A percentile compares a stretch with the other conserved stretches of the same genome.
These are phyloP conservation scores for Neovahlkampfia damariscottae DNA, from an alignment of 78 protist genomes.

Conservation along the genomic window DNA sequence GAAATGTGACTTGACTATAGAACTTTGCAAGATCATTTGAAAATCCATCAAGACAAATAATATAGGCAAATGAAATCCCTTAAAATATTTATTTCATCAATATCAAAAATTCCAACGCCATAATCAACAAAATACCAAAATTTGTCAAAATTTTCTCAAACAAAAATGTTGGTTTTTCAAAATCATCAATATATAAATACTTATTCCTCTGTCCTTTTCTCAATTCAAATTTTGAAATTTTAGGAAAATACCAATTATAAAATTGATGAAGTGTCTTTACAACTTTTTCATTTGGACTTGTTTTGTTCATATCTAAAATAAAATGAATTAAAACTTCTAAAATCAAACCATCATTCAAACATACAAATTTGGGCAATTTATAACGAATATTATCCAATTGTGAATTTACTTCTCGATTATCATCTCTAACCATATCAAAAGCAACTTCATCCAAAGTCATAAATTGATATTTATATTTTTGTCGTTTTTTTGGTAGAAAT, in stretches of 20 bases:
- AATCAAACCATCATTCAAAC: neutral
- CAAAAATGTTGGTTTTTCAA: too few species aligned
- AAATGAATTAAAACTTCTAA: neutral
- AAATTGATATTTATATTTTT: neutral
- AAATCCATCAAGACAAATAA: too few species aligned
- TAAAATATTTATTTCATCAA: too few species aligned
- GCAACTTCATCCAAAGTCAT: neutral
- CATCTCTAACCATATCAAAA: neutral
- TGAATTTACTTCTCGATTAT: neutral
- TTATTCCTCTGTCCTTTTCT: too few species aligned
- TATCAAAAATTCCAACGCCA: too few species aligned
- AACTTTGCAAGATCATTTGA: too few species aligned
- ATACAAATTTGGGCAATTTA: neutral
- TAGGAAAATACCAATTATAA: constrained; percentile 52
- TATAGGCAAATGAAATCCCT: too few species aligned
- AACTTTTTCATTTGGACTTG: neutral
- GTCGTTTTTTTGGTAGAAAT: neutral
- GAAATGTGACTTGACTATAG: too few species aligned
- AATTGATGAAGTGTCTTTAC: constrained; percentile 41
- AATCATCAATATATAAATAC: too few species aligned
- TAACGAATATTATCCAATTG: neutral
- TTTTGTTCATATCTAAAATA: neutral
- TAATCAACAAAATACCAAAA: too few species aligned
- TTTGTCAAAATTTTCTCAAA: too few species aligned
- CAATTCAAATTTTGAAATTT: constrained; percentile 58